Conservation (phyloP, 495 filamentous ascomycete genomes). For the Aspergillus biplanus region DNA sequence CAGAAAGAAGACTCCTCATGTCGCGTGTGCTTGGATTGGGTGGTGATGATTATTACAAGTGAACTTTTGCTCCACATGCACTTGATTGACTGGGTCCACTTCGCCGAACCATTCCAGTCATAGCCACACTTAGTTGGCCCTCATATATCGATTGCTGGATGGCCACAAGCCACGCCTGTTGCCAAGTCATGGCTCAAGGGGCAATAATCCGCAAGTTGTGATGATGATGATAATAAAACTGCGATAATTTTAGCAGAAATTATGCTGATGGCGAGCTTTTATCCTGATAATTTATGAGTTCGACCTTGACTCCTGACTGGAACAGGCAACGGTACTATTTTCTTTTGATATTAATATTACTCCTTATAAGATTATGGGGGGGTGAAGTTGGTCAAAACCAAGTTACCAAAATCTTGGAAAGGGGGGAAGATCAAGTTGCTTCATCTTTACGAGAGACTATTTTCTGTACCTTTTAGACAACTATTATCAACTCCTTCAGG, state of each 20-base stretch:
- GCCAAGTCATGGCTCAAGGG: neutral
- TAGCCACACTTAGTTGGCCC: slow-evolving; percentile 15
- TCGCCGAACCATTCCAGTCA: slow-evolving; percentile 8
- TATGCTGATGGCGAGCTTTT: neutral
- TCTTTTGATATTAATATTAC: neutral
- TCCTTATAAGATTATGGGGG: neutral
- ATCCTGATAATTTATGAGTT: neutral
- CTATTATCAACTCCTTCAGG: neutral
- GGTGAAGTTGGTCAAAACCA: neutral
- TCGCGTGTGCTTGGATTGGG: slow-evolving; percentile 14
- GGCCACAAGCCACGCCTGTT: slow-evolving; percentile 18
- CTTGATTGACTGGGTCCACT: slow-evolving; percentile 12
- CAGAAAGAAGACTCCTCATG: slow-evolving; percentile 16
- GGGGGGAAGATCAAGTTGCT: neutral
- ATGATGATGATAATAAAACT: slow-evolving; percentile 11
- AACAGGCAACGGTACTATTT: slow-evolving; percentile 14
- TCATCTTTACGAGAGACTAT: too few relatives aligned
- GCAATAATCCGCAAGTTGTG: neutral
- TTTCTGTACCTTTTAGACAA: neutral
- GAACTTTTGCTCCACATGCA: slow-evolving; percentile 11
- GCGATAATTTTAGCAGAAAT: neutral
- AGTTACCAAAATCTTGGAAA: neutral
- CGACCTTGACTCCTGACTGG: slow-evolving; percentile 6
- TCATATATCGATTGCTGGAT: neutral
- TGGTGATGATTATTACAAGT: slow-evolving; percentile 18